Evolutionary conservation across 1,139 yeast species (phyloP).

Genomic region (Hyphopichia buzzinii): DNA sequence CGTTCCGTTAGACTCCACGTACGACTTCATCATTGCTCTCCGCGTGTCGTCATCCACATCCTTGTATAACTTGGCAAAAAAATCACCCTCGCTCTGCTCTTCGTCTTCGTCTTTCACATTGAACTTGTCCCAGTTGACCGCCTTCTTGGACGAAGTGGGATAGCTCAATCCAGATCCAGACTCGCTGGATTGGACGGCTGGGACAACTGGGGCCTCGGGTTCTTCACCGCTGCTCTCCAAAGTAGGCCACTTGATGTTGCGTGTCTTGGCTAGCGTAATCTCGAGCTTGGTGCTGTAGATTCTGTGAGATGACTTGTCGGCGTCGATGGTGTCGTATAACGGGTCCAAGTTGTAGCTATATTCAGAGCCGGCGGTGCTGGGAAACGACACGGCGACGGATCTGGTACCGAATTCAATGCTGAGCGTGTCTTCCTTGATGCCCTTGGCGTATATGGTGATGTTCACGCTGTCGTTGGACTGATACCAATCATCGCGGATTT

Average conservation of each 20-base stretch:
- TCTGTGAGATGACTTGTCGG: constrained; percentile 42
- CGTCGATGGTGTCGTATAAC: constrained; percentile 50
- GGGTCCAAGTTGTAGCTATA: constrained; percentile 51
- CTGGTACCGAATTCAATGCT: constrained; percentile 31
- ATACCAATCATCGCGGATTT: constrained; percentile 76
- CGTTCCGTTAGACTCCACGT: constrained; percentile 91
- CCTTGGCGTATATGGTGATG: constrained; percentile 71
- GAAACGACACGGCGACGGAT: constrained; percentile 42
- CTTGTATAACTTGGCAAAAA: constrained; percentile 72
- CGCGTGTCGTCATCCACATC: constrained; percentile 85
- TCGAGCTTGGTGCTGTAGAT: constrained; percentile 79
- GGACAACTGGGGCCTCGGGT: not conserved
- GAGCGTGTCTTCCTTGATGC: constrained; percentile 48
- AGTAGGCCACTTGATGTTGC: constrained; percentile 41
- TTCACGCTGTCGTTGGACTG: constrained; percentile 59
- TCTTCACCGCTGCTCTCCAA: constrained; percentile 29
- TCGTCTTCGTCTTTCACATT: constrained; percentile 54
- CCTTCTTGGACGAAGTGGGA: constrained; percentile 62
- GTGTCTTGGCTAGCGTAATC: constrained; percentile 44
- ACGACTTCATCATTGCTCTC: constrained; percentile 97
- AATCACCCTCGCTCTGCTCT: constrained; percentile 55
- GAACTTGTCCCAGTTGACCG: constrained; percentile 73
- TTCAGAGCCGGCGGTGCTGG: constrained; percentile 44
- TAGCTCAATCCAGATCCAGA: constrained; percentile 31
- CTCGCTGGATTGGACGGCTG: constrained; percentile 6